Evolutionary conservation across 2,329 filamentous ascomycete genomes (phyloP).

Genomic region (Trichoderma sp.): DNA sequence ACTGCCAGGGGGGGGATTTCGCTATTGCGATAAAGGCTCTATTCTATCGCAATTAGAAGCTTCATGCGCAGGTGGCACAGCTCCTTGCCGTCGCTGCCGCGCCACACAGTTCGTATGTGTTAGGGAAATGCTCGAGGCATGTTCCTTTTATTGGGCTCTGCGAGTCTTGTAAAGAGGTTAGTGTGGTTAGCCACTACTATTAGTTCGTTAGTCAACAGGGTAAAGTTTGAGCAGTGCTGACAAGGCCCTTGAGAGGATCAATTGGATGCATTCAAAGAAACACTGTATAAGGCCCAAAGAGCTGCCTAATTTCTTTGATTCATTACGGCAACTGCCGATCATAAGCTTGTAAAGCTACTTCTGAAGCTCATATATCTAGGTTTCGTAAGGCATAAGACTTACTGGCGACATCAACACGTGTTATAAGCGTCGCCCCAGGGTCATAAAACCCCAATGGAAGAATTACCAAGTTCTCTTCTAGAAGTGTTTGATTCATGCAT

Average conservation of each 20-base stretch:
- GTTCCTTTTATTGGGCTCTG: background rate
- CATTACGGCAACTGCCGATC: background rate
- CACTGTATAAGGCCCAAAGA: background rate
- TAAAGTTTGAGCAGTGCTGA: background rate
- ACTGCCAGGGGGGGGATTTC: too few species aligned
- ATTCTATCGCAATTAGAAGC: background rate
- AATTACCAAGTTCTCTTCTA: background rate
- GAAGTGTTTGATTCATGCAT: background rate
- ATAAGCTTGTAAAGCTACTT: background rate
- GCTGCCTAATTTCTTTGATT: too few species aligned
- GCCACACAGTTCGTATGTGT: background rate
- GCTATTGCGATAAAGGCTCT: background rate
- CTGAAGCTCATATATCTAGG: background rate
- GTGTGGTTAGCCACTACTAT: background rate
- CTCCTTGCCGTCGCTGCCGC: background rate
- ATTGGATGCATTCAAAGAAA: background rate
- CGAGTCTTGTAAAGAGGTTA: background rate
- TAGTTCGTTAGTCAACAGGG: background rate
- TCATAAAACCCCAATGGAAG: background rate
- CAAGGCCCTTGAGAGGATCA: background rate
- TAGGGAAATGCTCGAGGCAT: background rate
- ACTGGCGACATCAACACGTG: background rate
- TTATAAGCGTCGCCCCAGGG: background rate
- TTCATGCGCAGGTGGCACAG: background rate
- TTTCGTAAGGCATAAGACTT: background rate